Percentiles rank a stretch among this genome's conserved stretches.
phyloP scores from a whole-genome alignment of 2,329 filamentous ascomycete genomes.

The Cercospora sesami region DNA sequence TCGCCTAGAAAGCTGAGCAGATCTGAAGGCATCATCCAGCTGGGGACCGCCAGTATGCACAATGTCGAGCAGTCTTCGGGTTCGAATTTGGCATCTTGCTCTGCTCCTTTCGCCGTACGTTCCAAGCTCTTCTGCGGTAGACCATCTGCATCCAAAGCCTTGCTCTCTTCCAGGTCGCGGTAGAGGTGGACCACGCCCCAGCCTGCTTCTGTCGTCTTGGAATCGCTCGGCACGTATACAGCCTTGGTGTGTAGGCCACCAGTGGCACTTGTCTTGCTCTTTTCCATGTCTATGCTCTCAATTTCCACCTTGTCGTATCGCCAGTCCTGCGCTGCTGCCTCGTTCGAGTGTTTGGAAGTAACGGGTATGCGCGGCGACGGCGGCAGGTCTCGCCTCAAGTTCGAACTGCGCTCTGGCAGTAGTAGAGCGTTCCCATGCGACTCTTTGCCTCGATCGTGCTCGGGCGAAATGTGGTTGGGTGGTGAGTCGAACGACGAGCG shows the following conservation, averaged over 20 bases:
- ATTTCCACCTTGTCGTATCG: constrained; percentile 77
- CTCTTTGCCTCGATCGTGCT: constrained; percentile 25
- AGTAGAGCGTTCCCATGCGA: constrained; percentile 40
- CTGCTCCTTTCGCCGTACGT: constrained; percentile 12
- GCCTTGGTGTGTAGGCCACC: constrained; percentile 75
- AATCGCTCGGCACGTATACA: constrained; percentile 69
- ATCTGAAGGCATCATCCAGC: constrained; percentile 87
- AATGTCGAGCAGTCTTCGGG: constrained; percentile 78
- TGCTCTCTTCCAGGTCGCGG: constrained; percentile 75
- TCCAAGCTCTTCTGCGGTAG: constrained; percentile 40
- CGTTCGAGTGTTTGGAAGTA: constrained; percentile 44
- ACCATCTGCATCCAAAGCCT: constrained; percentile 57
- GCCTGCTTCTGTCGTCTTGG: constrained; percentile 72
- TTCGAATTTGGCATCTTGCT: constrained; percentile 38
- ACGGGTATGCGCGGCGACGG: constrained; percentile 36
- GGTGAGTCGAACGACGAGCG: constrained; percentile 20
- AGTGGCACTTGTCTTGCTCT: constrained; percentile 37
- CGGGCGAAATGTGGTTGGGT: constrained; percentile 21
- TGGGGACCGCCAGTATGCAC: constrained; percentile 91
- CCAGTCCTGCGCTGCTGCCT: constrained; percentile 66
- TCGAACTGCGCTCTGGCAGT: constrained; percentile 39
- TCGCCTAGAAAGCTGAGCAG: constrained; percentile 91
- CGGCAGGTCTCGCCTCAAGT: constrained; percentile 41
- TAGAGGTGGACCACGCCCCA: constrained; percentile 96
- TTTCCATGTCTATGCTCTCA: constrained; percentile 74